Percentiles rank a stretch among this genome's conserved stretches.
Conservation (phyloP, 2,329 filamentous ascomycete species). For the Alternaria sp. region DNA sequence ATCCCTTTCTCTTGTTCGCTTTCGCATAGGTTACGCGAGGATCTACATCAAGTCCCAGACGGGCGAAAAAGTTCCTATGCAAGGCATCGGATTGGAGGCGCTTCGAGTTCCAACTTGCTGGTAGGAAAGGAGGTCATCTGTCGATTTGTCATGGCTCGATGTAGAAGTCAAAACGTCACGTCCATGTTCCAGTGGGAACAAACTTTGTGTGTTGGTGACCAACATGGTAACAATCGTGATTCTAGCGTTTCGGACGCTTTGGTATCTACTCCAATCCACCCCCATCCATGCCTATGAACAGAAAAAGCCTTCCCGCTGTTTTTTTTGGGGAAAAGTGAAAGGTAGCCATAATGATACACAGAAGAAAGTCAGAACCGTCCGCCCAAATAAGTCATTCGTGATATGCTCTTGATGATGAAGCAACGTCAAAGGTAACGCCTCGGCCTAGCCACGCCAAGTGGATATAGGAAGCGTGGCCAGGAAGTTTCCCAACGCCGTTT, state of each 20-base stretch:
- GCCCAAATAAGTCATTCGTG: constrained; percentile 27
- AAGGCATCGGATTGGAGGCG: background rate
- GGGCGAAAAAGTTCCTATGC: background rate
- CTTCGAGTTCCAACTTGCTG: background rate
- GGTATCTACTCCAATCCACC: constrained; percentile 29
- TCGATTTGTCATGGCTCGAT: background rate
- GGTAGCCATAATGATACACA: constrained; percentile 21
- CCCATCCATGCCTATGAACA: constrained; percentile 13
- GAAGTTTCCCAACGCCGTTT: constrained; percentile 35
- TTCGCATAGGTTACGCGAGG: constrained; percentile 1
- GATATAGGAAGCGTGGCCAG: constrained; percentile 23
- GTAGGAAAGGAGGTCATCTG: background rate
- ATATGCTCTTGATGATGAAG: constrained; percentile 24
- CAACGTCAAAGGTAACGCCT: constrained; percentile 14
- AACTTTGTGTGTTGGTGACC: constrained; percentile 2
- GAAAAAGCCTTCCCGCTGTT: constrained; percentile 2
- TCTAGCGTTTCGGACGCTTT: constrained; percentile 29
- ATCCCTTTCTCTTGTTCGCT: background rate
- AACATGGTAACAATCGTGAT: constrained; percentile 24
- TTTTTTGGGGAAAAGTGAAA: constrained; percentile 13
- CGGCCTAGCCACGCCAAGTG: constrained; percentile 18
- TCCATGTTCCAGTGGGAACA: background rate
- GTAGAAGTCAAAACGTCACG: background rate
- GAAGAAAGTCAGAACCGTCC: constrained; percentile 29
- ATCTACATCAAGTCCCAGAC: background rate